phyloP scores from a whole-genome alignment of 305 asterid species.

The Solanum hybrid region DNA sequence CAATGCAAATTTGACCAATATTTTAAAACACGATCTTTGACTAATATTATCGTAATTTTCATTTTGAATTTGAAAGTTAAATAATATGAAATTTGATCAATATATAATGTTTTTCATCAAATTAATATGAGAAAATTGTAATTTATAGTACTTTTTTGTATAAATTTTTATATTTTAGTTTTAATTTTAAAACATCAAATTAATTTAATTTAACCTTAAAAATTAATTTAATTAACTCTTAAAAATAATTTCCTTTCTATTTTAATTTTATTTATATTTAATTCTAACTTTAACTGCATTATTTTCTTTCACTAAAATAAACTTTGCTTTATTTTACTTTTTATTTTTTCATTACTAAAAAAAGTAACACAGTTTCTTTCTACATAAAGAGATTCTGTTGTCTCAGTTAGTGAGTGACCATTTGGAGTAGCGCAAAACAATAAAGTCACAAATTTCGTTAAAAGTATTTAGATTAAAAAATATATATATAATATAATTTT shows the following conservation, averaged over 20 bases:
- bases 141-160: too few relatives aligned
- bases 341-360: background rate
- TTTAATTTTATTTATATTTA: background rate
- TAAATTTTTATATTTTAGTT: too few relatives aligned
- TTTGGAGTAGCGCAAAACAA: background rate
- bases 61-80: background rate
- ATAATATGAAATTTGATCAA: background rate
- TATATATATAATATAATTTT: too few relatives aligned
- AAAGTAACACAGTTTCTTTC: background rate
- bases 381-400: background rate
- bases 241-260: background rate
- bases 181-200: too few relatives aligned
- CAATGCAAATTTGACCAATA: background rate
- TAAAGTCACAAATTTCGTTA: background rate
- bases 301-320: background rate
- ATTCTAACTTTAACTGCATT: background rate
- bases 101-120: background rate
- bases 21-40: background rate
- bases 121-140: background rate
- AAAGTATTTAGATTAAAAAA: background rate
- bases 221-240: too few relatives aligned
- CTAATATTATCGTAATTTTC: too few relatives aligned
- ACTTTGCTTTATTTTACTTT: background rate
- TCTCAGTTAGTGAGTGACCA: background rate
- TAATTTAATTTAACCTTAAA: too few relatives aligned